Percentiles rank a stretch among this genome's conserved stretches.
These are phyloP conservation scores for Porphyra umbilicalis DNA, from an alignment of 31 red algal species.

Conservation along the genomic window DNA sequence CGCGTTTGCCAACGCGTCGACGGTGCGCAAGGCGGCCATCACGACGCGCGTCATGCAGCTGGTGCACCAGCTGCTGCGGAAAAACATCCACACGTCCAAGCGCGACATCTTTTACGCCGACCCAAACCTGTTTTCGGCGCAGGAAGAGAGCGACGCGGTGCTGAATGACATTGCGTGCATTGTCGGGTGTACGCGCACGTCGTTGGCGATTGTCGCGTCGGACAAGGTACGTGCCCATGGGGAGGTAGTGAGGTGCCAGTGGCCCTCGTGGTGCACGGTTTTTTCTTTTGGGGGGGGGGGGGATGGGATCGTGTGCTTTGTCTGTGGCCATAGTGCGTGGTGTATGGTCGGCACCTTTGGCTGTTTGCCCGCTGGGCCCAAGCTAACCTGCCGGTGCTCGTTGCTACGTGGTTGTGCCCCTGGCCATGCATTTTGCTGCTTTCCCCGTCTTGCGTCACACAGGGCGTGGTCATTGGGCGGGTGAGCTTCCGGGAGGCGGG, in stretches of 20 bases:
- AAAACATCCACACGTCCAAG: slow-evolving; percentile 79
- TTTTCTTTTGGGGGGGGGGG: background rate
- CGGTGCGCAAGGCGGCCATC: slow-evolving; percentile 79
- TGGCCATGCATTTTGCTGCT: background rate
- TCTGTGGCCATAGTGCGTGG: no score
- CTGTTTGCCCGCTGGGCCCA: no score
- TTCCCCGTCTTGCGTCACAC: background rate
- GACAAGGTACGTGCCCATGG: slow-evolving; percentile 27
- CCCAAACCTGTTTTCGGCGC: slow-evolving; percentile 74
- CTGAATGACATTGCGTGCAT: slow-evolving; percentile 89
- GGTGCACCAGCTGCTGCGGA: slow-evolving; percentile 73
- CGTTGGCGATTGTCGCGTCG: slow-evolving; percentile 77
- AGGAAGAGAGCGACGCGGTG: slow-evolving; percentile 80
- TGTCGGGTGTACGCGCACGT: slow-evolving; percentile 81
- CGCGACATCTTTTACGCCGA: slow-evolving; percentile 89
- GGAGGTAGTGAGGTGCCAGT: background rate
- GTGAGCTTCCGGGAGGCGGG: slow-evolving; percentile 83
- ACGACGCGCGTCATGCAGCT: slow-evolving; percentile 75
- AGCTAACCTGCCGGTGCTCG: no score
- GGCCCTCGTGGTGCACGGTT: background rate
- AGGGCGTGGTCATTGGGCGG: slow-evolving; percentile 75
- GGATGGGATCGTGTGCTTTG: no score
- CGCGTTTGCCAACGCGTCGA: slow-evolving; percentile 63
- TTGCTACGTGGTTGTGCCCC: no score
- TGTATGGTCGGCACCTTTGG: no score